Conservation (phyloP, 495 filamentous ascomycete species). For the Penicillium egyptiacum region DNA sequence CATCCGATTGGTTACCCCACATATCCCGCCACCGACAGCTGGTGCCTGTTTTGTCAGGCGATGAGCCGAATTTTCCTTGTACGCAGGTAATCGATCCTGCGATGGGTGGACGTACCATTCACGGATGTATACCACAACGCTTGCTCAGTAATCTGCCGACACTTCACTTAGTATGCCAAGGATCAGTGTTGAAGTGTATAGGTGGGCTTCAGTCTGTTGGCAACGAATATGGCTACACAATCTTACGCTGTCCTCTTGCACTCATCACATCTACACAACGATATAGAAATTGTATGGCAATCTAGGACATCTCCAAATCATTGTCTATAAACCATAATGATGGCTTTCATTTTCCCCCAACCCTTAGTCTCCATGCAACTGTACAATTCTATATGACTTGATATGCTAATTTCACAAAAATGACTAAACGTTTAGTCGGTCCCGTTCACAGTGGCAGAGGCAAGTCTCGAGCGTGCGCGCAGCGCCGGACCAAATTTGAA, state of each 20-base stretch:
- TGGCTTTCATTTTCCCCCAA: not conserved
- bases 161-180: too few relatives aligned
- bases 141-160: too few relatives aligned
- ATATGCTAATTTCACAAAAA: not conserved
- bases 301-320: not conserved
- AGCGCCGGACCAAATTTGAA: conserved; percentile 46
- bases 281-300: not conserved
- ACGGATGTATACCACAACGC: too few relatives aligned
- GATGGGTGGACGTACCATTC: too few relatives aligned
- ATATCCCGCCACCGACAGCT: not conserved
- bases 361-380: not conserved
- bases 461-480: conserved; percentile 36
- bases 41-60: not conserved
- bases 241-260: not conserved
- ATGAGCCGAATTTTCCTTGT: too few relatives aligned
- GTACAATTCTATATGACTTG: not conserved
- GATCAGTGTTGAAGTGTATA: too few relatives aligned
- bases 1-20: not conserved
- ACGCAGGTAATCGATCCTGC: too few relatives aligned
- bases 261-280: too few relatives aligned
- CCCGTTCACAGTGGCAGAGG: conserved; percentile 20
- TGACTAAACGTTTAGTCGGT: not conserved
- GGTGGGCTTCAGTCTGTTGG: too few relatives aligned
- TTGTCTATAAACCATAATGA: not conserved
- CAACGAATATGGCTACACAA: not conserved